Evolutionary conservation across 768 basidiomycete species (phyloP).

Genomic region (Ramaria sp.): DNA sequence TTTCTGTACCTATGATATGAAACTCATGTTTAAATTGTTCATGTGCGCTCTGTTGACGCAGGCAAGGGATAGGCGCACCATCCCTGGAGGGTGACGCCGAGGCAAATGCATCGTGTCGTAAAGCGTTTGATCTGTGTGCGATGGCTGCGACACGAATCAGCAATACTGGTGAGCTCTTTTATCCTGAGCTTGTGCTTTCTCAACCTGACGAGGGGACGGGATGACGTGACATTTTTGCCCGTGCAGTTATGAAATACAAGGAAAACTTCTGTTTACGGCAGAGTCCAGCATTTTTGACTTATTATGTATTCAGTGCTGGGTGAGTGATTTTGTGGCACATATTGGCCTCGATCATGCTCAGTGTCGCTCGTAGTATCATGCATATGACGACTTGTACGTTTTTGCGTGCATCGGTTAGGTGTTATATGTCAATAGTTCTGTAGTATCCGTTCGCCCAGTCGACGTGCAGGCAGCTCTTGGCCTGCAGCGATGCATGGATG

Average conservation of each 20-base stretch:
- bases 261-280: constrained; percentile 52
- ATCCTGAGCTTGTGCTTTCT: neutral
- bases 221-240: neutral
- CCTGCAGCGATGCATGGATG: constrained; percentile 55
- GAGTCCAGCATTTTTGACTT: constrained; percentile 61
- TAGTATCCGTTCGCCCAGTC: constrained; percentile 52
- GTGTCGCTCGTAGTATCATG: constrained; percentile 33
- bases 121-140: constrained; percentile 68
- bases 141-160: constrained; percentile 64
- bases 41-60: neutral
- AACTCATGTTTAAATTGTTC: neutral
- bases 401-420: neutral
- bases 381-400: constrained; percentile 62
- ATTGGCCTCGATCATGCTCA: neutral
- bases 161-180: constrained; percentile 39
- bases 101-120: constrained; percentile 37
- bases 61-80: neutral
- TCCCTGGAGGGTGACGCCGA: constrained; percentile 11
- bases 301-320: constrained; percentile 70
- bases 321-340: neutral
- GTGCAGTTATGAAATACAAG: constrained; percentile 4
- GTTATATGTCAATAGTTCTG: neutral
- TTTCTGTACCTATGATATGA: neutral
- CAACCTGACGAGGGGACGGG: too few relatives aligned
- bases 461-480: constrained; percentile 64